Evolutionary conservation across 169 alveolate species (phyloP), one percentile per base, ranked within the genome.

Genomic region (Theileria sp.): DNA sequence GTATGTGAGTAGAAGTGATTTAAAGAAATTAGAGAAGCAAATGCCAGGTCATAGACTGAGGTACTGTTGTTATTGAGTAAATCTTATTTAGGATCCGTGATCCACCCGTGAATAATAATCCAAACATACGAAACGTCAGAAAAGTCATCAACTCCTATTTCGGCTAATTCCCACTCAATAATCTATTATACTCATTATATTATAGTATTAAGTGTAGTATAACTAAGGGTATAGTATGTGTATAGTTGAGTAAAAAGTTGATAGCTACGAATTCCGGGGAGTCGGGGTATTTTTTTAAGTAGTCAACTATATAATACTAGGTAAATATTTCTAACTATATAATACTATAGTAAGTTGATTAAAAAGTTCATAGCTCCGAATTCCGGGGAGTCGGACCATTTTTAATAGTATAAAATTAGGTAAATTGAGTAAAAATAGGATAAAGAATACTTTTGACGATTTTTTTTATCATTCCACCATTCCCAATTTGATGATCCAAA

Each of bases 41-140:
- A 82, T 89, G 92, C 94, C 92, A 0, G 89, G 94, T 65, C 75
- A 89, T 65, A 81, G 86, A 68, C 69, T 89, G 26, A 67, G 86
- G 81, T 75, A 61, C 12, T 23, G 23, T 2, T 44, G 13, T 54
- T 1, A 32, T 32, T 32, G 36, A 3, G 36, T 32, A 32, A 32
- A 3, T 5, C 36, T 1, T 17, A 17, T 74, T 19, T 44, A 76
- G 92, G 38, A 68, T 89, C 51, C 84, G 94, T 50, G 94, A 89
- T 68, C 89, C 94, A 4, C 91, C 94, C 8, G 73, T 86, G 12
- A 86, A 86, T 54, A 83, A 82, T 36, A 89, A 87, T 60, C 94
- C 94, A 44, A 89, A 89, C 70, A 89, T 86, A 26, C 88, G 80
- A 89, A 74, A 75, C 28, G 74, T 76, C 28, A 81, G 94, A 44